Evolutionary conservation across 2,329 filamentous ascomycete genomes (phyloP), one percentile per base, ranked within the genome.

Genomic region (Sporothrix humicola): DNA sequence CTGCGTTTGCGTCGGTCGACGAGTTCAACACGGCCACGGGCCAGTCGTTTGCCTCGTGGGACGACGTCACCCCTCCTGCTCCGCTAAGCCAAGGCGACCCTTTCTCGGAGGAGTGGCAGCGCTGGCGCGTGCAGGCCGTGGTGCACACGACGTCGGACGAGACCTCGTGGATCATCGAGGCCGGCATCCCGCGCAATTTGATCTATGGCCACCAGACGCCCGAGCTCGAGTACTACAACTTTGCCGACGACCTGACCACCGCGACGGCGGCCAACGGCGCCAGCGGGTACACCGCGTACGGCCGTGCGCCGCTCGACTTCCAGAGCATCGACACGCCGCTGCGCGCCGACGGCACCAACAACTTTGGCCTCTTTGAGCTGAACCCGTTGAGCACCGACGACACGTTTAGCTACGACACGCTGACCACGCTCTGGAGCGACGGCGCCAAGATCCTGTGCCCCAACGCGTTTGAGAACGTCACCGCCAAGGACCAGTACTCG

Each of bases 371-470:
- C 3, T 66, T 66, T 26, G 61, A 66, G 61, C 61, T 66, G n/a
- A 66, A 66, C 61, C 59, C 61, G 4, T 37, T 66, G 61, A 48
- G 42, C 42, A 66, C 61, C 4, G 61, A 48, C 42, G 8, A 66
- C 61, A 10, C 61, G n/a, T 66, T 48, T 12, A 9, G n/a, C 12
- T 66, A 66, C 10, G 61, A 48, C n/a, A 66, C 61, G 6, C 42
- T 66, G 42, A 66, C 61, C 7, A 66, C 61, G n/a, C 61, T 66
- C 42, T 66, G 61, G 61, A 26, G 61, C 61, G 61, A 66, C 42
- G 61, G 61, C n/a, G 61, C 61, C 61, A 66, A 66, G 61, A 66
- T 66, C 61, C 61, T 66, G 42, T 66, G 61, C 20, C 61, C 61
- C 61, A 66, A 66, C 20, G 61, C 61, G 1, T 66, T 66, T 48